Evolutionary conservation across 2,329 filamentous ascomycete genomes (phyloP).

Genomic region (Xylariaceae sp.): DNA sequence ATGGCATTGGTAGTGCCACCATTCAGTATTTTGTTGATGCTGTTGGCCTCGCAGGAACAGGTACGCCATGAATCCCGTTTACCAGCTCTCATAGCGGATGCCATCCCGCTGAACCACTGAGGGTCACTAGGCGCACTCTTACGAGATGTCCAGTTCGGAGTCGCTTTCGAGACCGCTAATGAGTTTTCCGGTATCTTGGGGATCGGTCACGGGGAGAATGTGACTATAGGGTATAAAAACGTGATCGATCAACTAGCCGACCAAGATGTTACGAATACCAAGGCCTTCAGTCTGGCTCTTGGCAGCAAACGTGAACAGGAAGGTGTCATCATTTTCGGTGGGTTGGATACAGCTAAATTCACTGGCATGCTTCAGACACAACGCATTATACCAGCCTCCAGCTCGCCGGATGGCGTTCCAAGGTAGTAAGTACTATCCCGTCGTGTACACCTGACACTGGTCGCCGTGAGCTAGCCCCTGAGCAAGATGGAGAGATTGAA

Average conservation of each 20-base stretch:
- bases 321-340: conserved; percentile 65
- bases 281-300: conserved; percentile 62
- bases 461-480: not conserved
- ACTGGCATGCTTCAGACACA: conserved; percentile 54
- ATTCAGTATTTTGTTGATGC: conserved; percentile 48
- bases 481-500: not conserved
- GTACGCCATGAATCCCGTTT: conserved; percentile 17
- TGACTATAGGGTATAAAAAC: conserved; percentile 47
- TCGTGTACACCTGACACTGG: not conserved
- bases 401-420: conserved; percentile 52
- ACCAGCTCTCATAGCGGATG: not conserved
- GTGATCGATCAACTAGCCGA: conserved; percentile 48
- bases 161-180: conserved; percentile 49
- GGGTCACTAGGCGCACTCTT: conserved; percentile 37
- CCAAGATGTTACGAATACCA: conserved; percentile 54
- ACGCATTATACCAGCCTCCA: conserved; percentile 53
- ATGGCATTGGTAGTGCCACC: conserved; percentile 50
- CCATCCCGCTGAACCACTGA: conserved; percentile 5
- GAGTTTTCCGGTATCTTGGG: conserved; percentile 63
- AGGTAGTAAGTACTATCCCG: conserved; percentile 36
- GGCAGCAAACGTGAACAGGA: conserved; percentile 57
- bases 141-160: conserved; percentile 58
- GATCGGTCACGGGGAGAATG: conserved; percentile 60
- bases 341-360: conserved; percentile 62
- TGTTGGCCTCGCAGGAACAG: conserved; percentile 41